Evolutionary conservation across 352 stramenopile genomes (phyloP).

Genomic region (Hyaloperonospora brassicae): DNA sequence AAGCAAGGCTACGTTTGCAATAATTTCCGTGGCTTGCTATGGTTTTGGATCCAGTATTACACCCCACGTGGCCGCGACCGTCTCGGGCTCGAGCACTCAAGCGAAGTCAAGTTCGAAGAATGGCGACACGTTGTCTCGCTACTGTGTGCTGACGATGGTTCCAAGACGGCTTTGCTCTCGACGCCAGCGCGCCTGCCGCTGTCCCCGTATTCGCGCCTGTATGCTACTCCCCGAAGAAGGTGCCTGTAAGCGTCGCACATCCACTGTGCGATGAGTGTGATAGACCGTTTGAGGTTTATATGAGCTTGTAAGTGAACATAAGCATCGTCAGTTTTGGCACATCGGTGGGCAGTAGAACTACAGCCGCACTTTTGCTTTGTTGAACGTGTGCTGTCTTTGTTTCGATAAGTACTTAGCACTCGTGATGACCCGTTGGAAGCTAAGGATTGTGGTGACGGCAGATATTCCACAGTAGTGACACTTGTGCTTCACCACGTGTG

Average conservation of each 20-base stretch:
- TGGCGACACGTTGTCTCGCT: slow-evolving; percentile 88
- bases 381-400: too few species aligned
- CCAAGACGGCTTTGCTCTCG: slow-evolving; percentile 67
- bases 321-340: too few species aligned
- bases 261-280: slow-evolving; percentile 3
- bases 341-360: too few species aligned
- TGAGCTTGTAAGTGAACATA: too few species aligned
- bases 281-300: not conserved
- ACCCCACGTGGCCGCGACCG: slow-evolving; percentile 88
- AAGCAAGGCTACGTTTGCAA: slow-evolving; percentile 64
- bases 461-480: too few species aligned
- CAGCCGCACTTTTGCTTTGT: too few species aligned
- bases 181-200: slow-evolving; percentile 41
- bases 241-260: slow-evolving; percentile 12
- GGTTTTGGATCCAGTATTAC: slow-evolving; percentile 96
- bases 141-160: slow-evolving; percentile 90
- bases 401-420: too few species aligned
- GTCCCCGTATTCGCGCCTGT: slow-evolving; percentile 63
- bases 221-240: slow-evolving; percentile 25
- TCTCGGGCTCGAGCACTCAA: slow-evolving; percentile 91
- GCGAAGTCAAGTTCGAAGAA: slow-evolving; percentile 90
- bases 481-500: too few species aligned
- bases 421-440: too few species aligned
- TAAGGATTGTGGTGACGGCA: too few species aligned
- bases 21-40: slow-evolving; percentile 91